A percentile compares a stretch with the other conserved stretches of the same genome.
phyloP scores from a whole-genome alignment of 2,329 filamentous ascomycete species.

The Dothidotthia symphoricarpi region DNA sequence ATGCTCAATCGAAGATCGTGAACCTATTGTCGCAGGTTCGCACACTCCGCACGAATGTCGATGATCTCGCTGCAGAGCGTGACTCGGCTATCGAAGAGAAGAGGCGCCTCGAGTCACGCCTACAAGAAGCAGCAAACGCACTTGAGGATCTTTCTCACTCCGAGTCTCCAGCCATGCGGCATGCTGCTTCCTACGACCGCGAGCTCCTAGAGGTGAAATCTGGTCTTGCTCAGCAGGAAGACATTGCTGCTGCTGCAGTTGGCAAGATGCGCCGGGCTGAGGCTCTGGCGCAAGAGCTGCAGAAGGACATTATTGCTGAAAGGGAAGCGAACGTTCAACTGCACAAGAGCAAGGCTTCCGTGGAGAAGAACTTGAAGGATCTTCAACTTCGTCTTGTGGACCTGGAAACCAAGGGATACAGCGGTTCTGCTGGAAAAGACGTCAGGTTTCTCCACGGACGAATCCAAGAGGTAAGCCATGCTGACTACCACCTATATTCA shows the following conservation, averaged over 20 bases:
- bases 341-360: slow-evolving; percentile 81
- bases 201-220: slow-evolving; percentile 89
- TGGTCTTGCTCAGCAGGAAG: slow-evolving; percentile 85
- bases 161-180: slow-evolving; percentile 82
- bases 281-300: slow-evolving; percentile 79
- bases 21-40: slow-evolving; percentile 87
- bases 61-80: slow-evolving; percentile 81
- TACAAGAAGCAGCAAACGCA: slow-evolving; percentile 83
- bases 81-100: slow-evolving; percentile 86
- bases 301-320: slow-evolving; percentile 86
- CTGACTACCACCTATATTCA: background rate
- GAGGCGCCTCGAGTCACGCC: slow-evolving; percentile 77
- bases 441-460: slow-evolving; percentile 92
- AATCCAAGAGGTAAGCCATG: slow-evolving; percentile 78
- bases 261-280: slow-evolving; percentile 97
- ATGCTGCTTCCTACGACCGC: slow-evolving; percentile 83
- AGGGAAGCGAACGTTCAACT: slow-evolving; percentile 77
- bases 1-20: slow-evolving; percentile 91
- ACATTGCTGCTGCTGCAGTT: slow-evolving; percentile 84
- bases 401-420: slow-evolving; percentile 92
- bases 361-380: slow-evolving; percentile 90
- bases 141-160: slow-evolving; percentile 84
- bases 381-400: slow-evolving; percentile 87
- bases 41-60: slow-evolving; percentile 75
- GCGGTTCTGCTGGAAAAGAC: slow-evolving; percentile 85